A percentile compares a stretch with the other conserved stretches of the same genome.
phyloP scores from a whole-genome alignment of 2,329 filamentous ascomycete genomes.

The Lachnellula arida region DNA sequence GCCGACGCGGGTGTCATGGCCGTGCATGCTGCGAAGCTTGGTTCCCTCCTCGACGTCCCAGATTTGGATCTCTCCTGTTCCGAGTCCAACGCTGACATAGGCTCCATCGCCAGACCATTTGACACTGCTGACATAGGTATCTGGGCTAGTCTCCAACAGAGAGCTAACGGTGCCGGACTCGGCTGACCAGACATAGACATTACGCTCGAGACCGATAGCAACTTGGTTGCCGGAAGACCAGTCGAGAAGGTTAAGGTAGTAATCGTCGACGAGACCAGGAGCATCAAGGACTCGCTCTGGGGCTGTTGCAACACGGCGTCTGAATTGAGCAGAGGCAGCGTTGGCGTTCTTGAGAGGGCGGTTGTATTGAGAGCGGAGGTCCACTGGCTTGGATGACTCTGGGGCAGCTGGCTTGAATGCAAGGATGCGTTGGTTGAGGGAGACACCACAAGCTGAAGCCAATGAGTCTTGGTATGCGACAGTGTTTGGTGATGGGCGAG shows the following conservation, averaged over 20 bases:
- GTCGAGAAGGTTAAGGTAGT: constrained; percentile 97
- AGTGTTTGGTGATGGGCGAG: constrained; percentile 79
- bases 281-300: constrained; percentile 96
- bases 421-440: constrained; percentile 89
- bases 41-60: constrained; percentile 95
- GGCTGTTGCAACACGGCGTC: constrained; percentile 86
- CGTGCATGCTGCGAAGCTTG: constrained; percentile 98
- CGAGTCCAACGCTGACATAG: constrained; percentile 92
- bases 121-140: constrained; percentile 96
- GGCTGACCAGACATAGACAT: constrained; percentile 97
- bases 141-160: constrained; percentile 78
- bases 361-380: constrained; percentile 97
- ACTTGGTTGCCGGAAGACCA: constrained; percentile 99
- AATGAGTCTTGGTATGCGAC: constrained; percentile 90
- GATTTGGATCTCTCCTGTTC: constrained; percentile 95
- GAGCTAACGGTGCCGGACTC: constrained; percentile 86
- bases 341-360: constrained; percentile 78
- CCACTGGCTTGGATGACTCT: constrained; percentile 96
- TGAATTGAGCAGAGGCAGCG: constrained; percentile 75
- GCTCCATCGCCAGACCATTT: constrained; percentile 98
- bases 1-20: constrained; percentile 92
- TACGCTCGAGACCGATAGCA: constrained; percentile 93
- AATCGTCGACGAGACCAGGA: constrained; percentile 93
- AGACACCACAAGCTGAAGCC: constrained; percentile 86
- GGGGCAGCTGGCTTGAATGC: constrained; percentile 98